These are phyloP conservation scores for Tetrastigma voinierianum DNA, from an alignment of 164 flowering plant genomes.

Conservation along the genomic window DNA sequence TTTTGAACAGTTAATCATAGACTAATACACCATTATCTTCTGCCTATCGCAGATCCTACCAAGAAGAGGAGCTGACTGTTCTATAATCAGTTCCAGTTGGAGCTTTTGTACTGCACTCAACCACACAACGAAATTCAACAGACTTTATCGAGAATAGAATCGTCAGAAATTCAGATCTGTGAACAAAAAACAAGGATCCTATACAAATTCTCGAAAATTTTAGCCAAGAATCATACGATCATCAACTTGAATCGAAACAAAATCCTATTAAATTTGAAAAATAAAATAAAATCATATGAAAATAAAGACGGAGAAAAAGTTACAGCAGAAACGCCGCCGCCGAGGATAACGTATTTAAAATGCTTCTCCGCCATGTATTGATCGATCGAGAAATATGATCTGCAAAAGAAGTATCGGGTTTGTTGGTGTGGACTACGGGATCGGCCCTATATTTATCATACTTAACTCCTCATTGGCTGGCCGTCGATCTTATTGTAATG, in stretches of 20 bases:
- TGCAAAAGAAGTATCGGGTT: background rate
- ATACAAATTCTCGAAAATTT: too few species aligned
- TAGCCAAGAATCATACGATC: too few species aligned
- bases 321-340: constrained; percentile 96
- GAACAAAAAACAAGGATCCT: too few species aligned
- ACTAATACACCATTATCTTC: too few species aligned
- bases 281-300: constrained; percentile 1
- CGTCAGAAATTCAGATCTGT: too few species aligned
- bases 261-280: background rate
- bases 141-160: too few species aligned
- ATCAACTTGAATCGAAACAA: background rate
- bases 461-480: constrained; percentile 4
- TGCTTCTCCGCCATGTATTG: constrained; percentile 73
- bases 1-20: too few species aligned
- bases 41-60: too few species aligned
- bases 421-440: background rate
- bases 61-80: too few species aligned
- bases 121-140: too few species aligned
- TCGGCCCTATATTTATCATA: constrained; percentile 9
- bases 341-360: constrained; percentile 89
- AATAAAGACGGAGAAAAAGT: constrained; percentile 17
- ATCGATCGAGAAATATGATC: background rate
- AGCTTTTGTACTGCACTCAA: too few species aligned
- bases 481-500: constrained; percentile 1
- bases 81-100: too few species aligned